phyloP scores from a whole-genome alignment of 768 basidiomycete species.

The Tylopilus sp. region DNA sequence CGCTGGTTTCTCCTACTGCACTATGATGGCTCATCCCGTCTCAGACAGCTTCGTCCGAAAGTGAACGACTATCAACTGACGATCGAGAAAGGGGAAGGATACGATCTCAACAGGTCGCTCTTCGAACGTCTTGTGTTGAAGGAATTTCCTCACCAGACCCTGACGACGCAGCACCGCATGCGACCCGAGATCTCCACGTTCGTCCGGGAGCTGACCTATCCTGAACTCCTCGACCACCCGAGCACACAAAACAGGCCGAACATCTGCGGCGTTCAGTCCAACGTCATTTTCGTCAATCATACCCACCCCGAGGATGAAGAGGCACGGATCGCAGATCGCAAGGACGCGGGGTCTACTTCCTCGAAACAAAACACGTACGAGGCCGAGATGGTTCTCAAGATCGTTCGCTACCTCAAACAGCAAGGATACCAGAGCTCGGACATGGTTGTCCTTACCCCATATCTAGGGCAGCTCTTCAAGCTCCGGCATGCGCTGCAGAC shows the following conservation, averaged over 20 bases:
- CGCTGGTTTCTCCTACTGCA: not conserved
- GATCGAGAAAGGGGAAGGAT: slow-evolving; percentile 68
- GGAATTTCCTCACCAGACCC: slow-evolving; percentile 58
- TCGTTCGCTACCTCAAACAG: slow-evolving; percentile 61
- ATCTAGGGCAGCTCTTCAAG: slow-evolving; percentile 59
- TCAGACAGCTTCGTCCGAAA: slow-evolving; percentile 70
- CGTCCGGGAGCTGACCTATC: slow-evolving; percentile 62
- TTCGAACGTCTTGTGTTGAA: slow-evolving; percentile 67
- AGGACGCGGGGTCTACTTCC: slow-evolving; percentile 44
- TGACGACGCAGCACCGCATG: slow-evolving; percentile 66
- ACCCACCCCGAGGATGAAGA: slow-evolving; percentile 52
- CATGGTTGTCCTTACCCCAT: slow-evolving; percentile 66
- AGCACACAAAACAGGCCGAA: slow-evolving; percentile 47
- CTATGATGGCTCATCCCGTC: not conserved
- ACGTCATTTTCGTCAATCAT: slow-evolving; percentile 64
- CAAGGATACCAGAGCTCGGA: slow-evolving; percentile 63
- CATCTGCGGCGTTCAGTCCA: slow-evolving; percentile 53
- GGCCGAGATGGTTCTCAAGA: slow-evolving; percentile 61
- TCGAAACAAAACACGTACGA: slow-evolving; percentile 66
- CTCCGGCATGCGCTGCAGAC: slow-evolving; percentile 44
- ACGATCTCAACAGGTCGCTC: slow-evolving; percentile 61
- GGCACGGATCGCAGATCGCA: slow-evolving; percentile 38
- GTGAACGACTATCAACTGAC: slow-evolving; percentile 64
- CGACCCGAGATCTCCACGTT: slow-evolving; percentile 69
- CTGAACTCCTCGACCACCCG: slow-evolving; percentile 58